Base-by-base conservation (phyloP, 225 moss, liverwort and hornwort species). In the Climacium dendroides region DNA sequence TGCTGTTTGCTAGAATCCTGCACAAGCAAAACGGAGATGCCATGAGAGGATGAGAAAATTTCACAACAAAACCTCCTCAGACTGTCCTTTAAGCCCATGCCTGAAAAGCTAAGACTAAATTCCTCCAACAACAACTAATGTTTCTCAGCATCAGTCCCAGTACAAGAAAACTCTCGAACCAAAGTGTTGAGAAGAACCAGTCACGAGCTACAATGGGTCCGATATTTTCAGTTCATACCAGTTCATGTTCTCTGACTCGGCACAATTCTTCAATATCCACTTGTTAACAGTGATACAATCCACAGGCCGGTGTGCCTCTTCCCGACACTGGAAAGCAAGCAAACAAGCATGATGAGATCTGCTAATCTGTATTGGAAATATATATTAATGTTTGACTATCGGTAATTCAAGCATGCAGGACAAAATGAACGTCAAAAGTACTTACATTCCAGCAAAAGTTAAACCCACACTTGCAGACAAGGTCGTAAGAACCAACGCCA, bases 221-320 rank as follows among this genome's bases (percentile, higher is more conserved):
- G 5, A 86, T 63, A 74, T 41, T 79, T 83, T 80, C 39, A 53
- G 41, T 39, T 58, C 91, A 72, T 93, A 95, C 99, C 99, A 99
- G 85, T 99, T 99, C 97, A 99, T 97, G 81, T 99, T 97, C 93
- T 99, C 99, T 28, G 97, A 99, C 87, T 99, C 99, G 11, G 99
- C 99, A 89, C 99, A 97, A 81, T 99, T 97, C 92, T 99, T 99
- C 63, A 95, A 90, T 89, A 99, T 95, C 99, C 99, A 99, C 90
- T 95, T 94, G 73, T 94, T 95, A 82, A 99, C 99, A 15, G 99
- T 99, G 63, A 95, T 94, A 90, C 99, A 99, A 89, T 99, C 96
- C 85, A 99, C 99, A 77, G 99, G 99, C 74, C 99, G 97, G 91
- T 99, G 99, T 48, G 97, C 99, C 92, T 99, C 99, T 89, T 99